Conservation (phyloP, 75 land plant genomes). For the Pinus albicaulis region DNA sequence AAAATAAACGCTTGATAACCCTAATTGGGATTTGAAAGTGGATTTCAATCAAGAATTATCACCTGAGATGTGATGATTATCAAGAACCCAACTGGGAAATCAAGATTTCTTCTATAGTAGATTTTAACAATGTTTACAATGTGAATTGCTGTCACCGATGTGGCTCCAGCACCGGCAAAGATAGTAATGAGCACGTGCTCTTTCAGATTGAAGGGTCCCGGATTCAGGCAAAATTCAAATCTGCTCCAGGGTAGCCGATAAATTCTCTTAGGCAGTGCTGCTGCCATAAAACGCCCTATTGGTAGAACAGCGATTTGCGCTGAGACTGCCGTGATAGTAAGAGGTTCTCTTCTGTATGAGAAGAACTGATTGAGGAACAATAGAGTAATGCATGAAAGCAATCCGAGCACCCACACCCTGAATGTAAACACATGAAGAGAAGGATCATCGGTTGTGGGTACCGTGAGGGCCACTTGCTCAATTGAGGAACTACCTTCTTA, state of each 20-base stretch:
- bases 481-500: slow-evolving; percentile 1
- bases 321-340: slow-evolving; percentile 30
- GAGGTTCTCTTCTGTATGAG: slow-evolving; percentile 39
- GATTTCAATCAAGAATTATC: slow-evolving; percentile 8
- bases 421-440: slow-evolving; percentile 34
- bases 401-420: slow-evolving; percentile 73
- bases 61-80: slow-evolving; percentile 81
- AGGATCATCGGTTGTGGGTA: slow-evolving; percentile 16
- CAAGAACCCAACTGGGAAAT: slow-evolving; percentile 42
- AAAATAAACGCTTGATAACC: not conserved
- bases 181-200: slow-evolving; percentile 87
- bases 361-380: slow-evolving; percentile 86
- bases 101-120: slow-evolving; percentile 46
- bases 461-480: slow-evolving; percentile 19
- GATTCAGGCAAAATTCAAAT: not conserved
- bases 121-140: slow-evolving; percentile 60
- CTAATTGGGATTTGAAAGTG: slow-evolving; percentile 14
- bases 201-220: slow-evolving; percentile 83
- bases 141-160: slow-evolving; percentile 46
- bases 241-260: not conserved
- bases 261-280: not conserved
- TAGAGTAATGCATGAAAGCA: slow-evolving; percentile 52
- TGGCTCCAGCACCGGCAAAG: slow-evolving; percentile 73
- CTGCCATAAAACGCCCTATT: slow-evolving; percentile 64
- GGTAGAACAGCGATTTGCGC: slow-evolving; percentile 67